Conservation (phyloP, 371 early-diverging fungal genomes). For the Nematocida major region DNA sequence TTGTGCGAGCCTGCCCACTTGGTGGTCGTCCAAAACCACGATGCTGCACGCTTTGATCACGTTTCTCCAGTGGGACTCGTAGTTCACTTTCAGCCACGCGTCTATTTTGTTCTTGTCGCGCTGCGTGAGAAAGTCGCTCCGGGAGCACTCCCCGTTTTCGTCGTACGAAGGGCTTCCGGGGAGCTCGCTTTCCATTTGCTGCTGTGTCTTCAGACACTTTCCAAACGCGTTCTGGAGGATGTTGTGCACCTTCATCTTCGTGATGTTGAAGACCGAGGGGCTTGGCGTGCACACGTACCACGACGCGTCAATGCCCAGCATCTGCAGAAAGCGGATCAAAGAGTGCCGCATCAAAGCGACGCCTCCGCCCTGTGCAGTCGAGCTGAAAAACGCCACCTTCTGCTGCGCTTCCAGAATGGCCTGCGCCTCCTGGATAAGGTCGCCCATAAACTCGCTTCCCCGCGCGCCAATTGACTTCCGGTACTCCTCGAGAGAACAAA, state of each 20-base stretch:
- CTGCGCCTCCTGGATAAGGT: not conserved
- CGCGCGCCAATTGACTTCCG: constrained; percentile 2
- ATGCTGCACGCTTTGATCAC: constrained; percentile 70
- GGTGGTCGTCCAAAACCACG: constrained; percentile 78
- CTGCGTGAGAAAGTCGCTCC: constrained; percentile 67
- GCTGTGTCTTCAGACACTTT: not conserved
- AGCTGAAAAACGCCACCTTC: constrained; percentile 71
- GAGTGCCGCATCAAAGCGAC: constrained; percentile 82
- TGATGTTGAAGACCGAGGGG: constrained; percentile 60
- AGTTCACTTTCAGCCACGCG: constrained; percentile 72
- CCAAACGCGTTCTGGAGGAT: constrained; percentile 72
- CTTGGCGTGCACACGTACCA: constrained; percentile 65
- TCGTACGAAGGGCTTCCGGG: not conserved
- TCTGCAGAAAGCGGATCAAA: constrained; percentile 68
- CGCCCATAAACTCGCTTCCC: constrained; percentile 8
- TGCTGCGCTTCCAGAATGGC: not conserved
- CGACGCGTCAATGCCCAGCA: constrained; percentile 69
- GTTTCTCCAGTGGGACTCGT: constrained; percentile 70
- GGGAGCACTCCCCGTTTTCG: constrained; percentile 58
- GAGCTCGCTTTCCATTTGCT: not conserved
- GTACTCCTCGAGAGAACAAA: constrained; percentile 50
- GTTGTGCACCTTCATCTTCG: constrained; percentile 72
- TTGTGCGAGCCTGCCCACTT: constrained; percentile 70
- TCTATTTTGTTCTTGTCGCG: constrained; percentile 70
- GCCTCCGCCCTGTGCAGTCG: constrained; percentile 79